Percentiles rank a stretch among this genome's conserved stretches.
These are phyloP conservation scores for Alternaria solani DNA, from an alignment of 2,329 filamentous ascomycete species.

Conservation along the genomic window DNA sequence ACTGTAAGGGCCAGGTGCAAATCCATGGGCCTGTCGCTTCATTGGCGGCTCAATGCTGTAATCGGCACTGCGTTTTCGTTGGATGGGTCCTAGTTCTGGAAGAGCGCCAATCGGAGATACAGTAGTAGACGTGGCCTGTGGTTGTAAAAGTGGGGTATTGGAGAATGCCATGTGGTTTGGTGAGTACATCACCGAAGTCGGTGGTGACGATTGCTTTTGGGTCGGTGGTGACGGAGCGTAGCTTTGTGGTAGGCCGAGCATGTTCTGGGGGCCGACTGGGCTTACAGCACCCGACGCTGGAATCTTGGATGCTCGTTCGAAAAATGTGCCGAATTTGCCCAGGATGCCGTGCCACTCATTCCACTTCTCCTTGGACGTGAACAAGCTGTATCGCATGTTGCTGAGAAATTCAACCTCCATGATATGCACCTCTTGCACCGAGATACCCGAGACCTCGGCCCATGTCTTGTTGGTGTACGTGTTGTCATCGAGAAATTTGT, in stretches of 20 bases:
- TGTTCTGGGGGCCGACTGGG: conserved; percentile 41
- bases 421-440: conserved; percentile 93
- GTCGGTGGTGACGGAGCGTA: conserved; percentile 60
- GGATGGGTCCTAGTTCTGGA: conserved; percentile 51
- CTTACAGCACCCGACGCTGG: conserved; percentile 52
- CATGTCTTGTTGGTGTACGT: conserved; percentile 99
- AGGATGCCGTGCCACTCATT: conserved; percentile 84
- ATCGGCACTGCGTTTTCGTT: conserved; percentile 68
- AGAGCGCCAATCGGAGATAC: conserved; percentile 56
- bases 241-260: conserved; percentile 52
- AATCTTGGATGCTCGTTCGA: conserved; percentile 70
- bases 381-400: conserved; percentile 95
- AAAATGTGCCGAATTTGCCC: conserved; percentile 82
- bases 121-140: conserved; percentile 52
- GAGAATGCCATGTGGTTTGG: conserved; percentile 55
- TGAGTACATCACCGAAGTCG: conserved; percentile 52
- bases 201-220: conserved; percentile 61
- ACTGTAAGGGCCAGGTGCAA: conserved; percentile 47
- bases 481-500: conserved; percentile 98
- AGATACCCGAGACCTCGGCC: conserved; percentile 96
- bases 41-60: conserved; percentile 63
- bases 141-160: conserved; percentile 50
- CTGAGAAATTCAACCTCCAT: conserved; percentile 99
- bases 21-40: conserved; percentile 59
- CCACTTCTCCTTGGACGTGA: conserved; percentile 88